Evolutionary conservation across 2,329 filamentous ascomycete species (phyloP).

Genomic region (Cladophialophora yegresii): DNA sequence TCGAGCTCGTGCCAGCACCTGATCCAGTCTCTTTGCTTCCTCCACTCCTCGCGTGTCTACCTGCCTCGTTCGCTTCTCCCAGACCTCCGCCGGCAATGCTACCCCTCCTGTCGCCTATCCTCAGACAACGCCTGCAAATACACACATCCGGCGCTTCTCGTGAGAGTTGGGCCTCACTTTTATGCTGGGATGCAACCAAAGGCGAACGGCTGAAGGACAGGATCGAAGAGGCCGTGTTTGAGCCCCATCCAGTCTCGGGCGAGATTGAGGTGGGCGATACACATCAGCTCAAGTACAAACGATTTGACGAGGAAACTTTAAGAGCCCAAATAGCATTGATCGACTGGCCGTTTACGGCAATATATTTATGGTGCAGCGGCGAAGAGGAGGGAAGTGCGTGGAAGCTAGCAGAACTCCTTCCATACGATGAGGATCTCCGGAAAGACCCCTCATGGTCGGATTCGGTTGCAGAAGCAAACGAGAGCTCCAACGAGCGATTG

Average conservation of each 20-base stretch:
- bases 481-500: slow-evolving; percentile 45
- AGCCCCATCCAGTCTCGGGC: slow-evolving; percentile 65
- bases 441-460: slow-evolving; percentile 55
- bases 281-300: slow-evolving; percentile 57
- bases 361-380: slow-evolving; percentile 63
- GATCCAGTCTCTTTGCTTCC: slow-evolving; percentile 60
- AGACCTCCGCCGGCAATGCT: slow-evolving; percentile 62
- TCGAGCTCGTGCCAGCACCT: slow-evolving; percentile 58
- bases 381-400: slow-evolving; percentile 60
- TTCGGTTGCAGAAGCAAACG: slow-evolving; percentile 58
- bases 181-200: slow-evolving; percentile 60
- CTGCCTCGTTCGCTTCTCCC: slow-evolving; percentile 61
- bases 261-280: slow-evolving; percentile 64
- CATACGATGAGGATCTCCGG: slow-evolving; percentile 53
- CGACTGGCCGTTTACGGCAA: slow-evolving; percentile 57
- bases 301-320: slow-evolving; percentile 64
- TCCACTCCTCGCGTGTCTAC: slow-evolving; percentile 64
- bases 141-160: slow-evolving; percentile 51
- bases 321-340: slow-evolving; percentile 56
- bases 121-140: slow-evolving; percentile 63
- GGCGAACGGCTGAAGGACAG: slow-evolving; percentile 57
- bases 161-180: slow-evolving; percentile 60
- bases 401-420: slow-evolving; percentile 61
- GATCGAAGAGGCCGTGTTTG: slow-evolving; percentile 58
- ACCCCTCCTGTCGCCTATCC: slow-evolving; percentile 63